Conservation (phyloP, 1,284 basidiomycete genomes). For the Ganoderma boninense region DNA sequence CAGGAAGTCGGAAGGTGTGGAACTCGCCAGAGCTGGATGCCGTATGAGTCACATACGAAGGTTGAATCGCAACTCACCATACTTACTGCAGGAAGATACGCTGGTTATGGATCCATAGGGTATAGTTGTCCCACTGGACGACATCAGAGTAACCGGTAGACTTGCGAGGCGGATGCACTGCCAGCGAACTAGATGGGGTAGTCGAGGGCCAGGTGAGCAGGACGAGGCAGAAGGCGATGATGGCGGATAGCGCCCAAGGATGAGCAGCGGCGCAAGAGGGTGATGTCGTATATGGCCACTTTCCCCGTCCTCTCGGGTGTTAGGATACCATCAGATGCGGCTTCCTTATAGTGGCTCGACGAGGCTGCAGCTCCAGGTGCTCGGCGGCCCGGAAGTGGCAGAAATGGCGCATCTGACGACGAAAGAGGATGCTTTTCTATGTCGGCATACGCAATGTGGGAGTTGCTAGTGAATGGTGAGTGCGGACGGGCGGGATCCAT, state of each 20-base stretch:
- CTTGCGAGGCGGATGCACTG: conserved; percentile 36
- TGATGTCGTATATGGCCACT: background rate
- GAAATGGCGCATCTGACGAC: background rate
- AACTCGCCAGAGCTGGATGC: conserved; percentile 72
- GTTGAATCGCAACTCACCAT: too few relatives aligned
- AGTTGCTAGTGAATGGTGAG: background rate
- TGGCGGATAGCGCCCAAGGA: conserved; percentile 25
- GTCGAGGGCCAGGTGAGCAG: conserved; percentile 29
- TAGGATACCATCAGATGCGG: background rate
- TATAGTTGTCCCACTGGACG: conserved; percentile 46
- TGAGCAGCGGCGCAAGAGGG: conserved; percentile 22
- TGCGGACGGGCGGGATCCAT: background rate
- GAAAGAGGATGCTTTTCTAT: background rate
- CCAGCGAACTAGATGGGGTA: background rate
- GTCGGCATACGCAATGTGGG: background rate
- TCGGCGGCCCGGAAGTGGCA: background rate
- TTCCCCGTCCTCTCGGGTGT: background rate
- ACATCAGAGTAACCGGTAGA: conserved; percentile 39
- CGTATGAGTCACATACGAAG: background rate
- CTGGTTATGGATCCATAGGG: conserved; percentile 41
- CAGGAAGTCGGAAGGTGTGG: conserved; percentile 84
- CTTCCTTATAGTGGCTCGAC: background rate
- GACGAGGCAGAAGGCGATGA: conserved; percentile 27
- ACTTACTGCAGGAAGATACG: conserved; percentile 58
- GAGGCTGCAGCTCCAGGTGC: background rate